Evolutionary conservation across 2,329 filamentous ascomycete species (phyloP), one percentile per base, ranked within the genome.

Genomic region (Aspergillus sp.): DNA sequence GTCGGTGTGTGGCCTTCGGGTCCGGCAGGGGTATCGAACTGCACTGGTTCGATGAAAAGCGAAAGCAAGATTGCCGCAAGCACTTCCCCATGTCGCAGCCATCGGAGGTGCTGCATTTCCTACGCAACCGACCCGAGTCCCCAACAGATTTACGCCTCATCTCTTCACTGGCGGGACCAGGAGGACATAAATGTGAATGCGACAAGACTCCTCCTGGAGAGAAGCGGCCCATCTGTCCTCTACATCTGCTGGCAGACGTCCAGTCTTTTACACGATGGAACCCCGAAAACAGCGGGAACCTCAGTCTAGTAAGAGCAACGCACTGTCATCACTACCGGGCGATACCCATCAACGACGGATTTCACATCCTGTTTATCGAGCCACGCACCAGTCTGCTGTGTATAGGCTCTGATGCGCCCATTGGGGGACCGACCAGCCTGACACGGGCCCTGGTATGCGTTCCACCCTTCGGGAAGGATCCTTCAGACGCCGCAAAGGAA

Each of bases 291-390:
- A 52, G 55, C 49, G 46, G 53, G 54, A 61, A 58, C 20, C 56
- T 70, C 20, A 69, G 64, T 30, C 61, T 70, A 8, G 64, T 77
- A n/a, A 68, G 72, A 30, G 71, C 73, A 14, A 73, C 71, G 1
- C 73, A 72, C 45, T 77, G 77, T 32, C 83, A 87, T 60, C 83
- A 87, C 60, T 86, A 84, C 60, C 79, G 79, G 43, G 84, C 84
- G 2, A 70, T 86, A 11, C 85, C 86, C 3, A 65, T 88, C 36
- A 85, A 82, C 55, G 86, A 88, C 64, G 84, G 85, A 1, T 73
- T 80, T 51, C 83, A 88, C 59, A 74, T 88, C 33, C 68, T 88
- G 4, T 88, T 86, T 64, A 82, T 82, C 6, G 84, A 88, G 61
- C 83, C 84, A 4, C 67, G 68, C 10, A 81, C 76, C 1, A 79